phyloP scores from a whole-genome alignment of 768 basidiomycete genomes.

The Austroboletus eburneus region DNA sequence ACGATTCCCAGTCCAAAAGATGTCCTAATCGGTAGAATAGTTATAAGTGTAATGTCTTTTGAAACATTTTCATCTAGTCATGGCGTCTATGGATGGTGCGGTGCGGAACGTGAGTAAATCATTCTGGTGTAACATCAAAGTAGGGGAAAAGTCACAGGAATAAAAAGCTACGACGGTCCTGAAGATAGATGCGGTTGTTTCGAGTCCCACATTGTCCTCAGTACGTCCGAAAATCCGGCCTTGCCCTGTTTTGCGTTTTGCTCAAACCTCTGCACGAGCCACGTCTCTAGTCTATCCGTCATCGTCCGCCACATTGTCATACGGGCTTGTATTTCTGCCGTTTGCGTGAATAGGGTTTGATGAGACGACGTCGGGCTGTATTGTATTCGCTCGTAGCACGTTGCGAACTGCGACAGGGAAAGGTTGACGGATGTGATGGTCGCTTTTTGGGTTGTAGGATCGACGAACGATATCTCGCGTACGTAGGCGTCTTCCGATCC shows the following conservation, averaged over 20 bases:
- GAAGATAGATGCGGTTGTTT: conserved; percentile 46
- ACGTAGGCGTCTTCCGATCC: conserved; percentile 94
- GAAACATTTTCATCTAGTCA: conserved; percentile 25
- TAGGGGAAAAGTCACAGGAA: conserved; percentile 1
- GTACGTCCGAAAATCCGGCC: conserved; percentile 84
- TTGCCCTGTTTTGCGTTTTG: conserved; percentile 90
- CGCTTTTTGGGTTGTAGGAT: conserved; percentile 75
- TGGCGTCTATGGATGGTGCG: conserved; percentile 21
- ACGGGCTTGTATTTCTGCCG: conserved; percentile 87
- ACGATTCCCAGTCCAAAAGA: conserved; percentile 6
- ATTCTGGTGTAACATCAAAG: conserved; percentile 8
- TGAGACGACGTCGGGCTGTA: conserved; percentile 67
- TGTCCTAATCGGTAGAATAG: conserved; percentile 25
- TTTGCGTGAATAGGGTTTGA: conserved; percentile 76
- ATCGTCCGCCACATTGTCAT: conserved; percentile 77
- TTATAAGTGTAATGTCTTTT: conserved; percentile 26
- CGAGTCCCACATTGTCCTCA: conserved; percentile 74
- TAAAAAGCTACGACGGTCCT: conserved; percentile 23
- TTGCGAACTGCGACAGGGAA: conserved; percentile 90
- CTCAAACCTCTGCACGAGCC: conserved; percentile 85
- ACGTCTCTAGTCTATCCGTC: conserved; percentile 79
- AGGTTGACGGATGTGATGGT: conserved; percentile 92
- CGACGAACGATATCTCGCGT: conserved; percentile 90
- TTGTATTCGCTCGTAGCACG: conserved; percentile 85
- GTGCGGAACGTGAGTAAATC: conserved; percentile 1